These are phyloP conservation scores for Globisporangium camurandrum DNA, from an alignment of 352 stramenopile species.

Conservation along the genomic window DNA sequence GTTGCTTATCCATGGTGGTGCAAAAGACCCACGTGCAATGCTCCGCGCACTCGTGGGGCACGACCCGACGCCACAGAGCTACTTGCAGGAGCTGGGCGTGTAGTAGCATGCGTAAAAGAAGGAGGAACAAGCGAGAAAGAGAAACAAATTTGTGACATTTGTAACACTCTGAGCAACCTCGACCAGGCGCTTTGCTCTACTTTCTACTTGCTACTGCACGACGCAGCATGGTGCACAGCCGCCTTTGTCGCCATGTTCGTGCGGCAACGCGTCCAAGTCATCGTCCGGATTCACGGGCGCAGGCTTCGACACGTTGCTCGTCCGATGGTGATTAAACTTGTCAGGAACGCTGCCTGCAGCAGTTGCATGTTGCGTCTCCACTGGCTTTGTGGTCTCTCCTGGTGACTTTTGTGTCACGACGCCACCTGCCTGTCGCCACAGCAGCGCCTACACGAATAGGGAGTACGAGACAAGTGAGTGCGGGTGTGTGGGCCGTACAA, in stretches of 20 bases:
- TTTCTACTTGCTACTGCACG: conserved; percentile 49
- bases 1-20: conserved; percentile 81
- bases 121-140: conserved; percentile 2
- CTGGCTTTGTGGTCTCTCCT: conserved; percentile 6
- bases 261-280: conserved; percentile 3
- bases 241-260: conserved; percentile 23
- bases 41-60: conserved; percentile 60
- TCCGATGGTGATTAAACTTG: conserved; percentile 2
- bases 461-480: neutral
- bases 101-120: conserved; percentile 4
- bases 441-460: conserved; percentile 31
- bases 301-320: conserved; percentile 6
- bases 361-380: conserved; percentile 10
- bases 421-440: conserved; percentile 76
- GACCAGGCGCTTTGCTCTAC: no score
- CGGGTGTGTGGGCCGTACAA: neutral
- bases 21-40: conserved; percentile 83
- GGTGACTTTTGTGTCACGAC: conserved; percentile 77
- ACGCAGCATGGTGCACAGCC: conserved; percentile 58
- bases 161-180: no score
- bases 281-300: conserved; percentile 13
- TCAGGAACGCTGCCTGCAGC: conserved; percentile 10
- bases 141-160: no score
- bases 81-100: conserved; percentile 68
- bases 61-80: conserved; percentile 46